Evolutionary conservation across 192 early-diverging fungal species (phyloP), one percentile per base, ranked within the genome.

Genomic region (Coemansia sp.): DNA sequence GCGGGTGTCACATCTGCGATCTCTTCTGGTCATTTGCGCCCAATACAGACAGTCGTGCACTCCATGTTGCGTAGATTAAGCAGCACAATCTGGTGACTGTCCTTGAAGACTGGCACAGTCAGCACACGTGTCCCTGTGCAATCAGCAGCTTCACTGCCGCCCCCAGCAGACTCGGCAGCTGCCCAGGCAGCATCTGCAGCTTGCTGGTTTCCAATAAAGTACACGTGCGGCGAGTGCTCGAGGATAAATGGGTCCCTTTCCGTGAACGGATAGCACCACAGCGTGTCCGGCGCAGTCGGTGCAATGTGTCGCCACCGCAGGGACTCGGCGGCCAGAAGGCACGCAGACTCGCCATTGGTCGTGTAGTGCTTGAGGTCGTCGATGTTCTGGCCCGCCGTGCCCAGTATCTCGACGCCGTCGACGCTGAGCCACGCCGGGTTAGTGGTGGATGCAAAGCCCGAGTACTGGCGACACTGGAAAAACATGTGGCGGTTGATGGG

Each of bases 241-340:
- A 98, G 72, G 13, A 99, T 84, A 65, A 99, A 96, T 4, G 97
- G 95, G 62, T 99, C 97, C 7, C 70, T 61, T 42, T 92, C 86
- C 68, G 84, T 86, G 66, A 92, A 98, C 34, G 97, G 97, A 74
- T 95, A 94, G 70, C 92, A 95, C 90, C 91, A 94, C 61, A 99
- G 81, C 13, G 95, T 97, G 79, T 99, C 97, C 0, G 97, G 97
- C 7, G 94, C 91, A 26, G 93, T 87, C 0, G 97, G 97, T 13
- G 94, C 94, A 9, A 98, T 81, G 57, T 98, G 95, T 5, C 89
- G 84, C 94, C 95, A 97, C 23, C 71, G 61, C 42, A 99, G 71
- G 1, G 89, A 91, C 18, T 71, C 55, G 37, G 86, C 88, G 4
- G 92, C 89, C 84, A 98, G 81, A 51, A 82, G 73, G n/a, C 94